phyloP scores from a whole-genome alignment of 345 rosid genomes.

The Balakata baccata region DNA sequence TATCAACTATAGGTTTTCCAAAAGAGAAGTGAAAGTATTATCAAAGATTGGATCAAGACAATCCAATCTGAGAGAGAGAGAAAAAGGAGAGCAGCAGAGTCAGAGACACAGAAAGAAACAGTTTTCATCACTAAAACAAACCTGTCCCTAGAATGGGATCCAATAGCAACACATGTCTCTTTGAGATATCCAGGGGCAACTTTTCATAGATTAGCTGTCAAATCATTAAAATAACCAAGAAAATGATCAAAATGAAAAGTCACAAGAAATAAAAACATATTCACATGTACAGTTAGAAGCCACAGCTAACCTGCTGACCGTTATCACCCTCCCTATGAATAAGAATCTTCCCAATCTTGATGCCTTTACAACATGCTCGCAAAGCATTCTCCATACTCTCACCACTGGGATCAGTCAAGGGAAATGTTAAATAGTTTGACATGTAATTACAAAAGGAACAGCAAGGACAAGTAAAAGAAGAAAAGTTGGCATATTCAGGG shows the following conservation, averaged over 20 bases:
- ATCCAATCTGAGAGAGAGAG: background rate
- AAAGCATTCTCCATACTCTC: conserved; percentile 99
- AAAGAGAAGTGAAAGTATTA: background rate
- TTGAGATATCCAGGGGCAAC: conserved; percentile 82
- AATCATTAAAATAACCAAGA: conserved; percentile 4
- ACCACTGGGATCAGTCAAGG: conserved; percentile 49
- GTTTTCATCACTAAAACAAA: conserved; percentile 18
- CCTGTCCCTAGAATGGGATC: conserved; percentile 99
- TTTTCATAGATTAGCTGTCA: conserved; percentile 89
- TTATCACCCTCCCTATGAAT: conserved; percentile 98
- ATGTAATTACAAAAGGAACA: background rate
- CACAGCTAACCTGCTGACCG: conserved; percentile 72
- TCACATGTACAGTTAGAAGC: background rate
- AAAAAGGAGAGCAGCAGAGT: background rate
- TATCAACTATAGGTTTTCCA: background rate
- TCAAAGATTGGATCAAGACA: background rate
- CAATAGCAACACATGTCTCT: conserved; percentile 82
- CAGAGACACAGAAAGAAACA: background rate
- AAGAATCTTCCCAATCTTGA: conserved; percentile 92
- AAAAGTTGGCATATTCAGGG: background rate
- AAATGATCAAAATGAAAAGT: conserved; percentile 15
- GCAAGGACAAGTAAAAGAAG: background rate
- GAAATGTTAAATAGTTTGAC: conserved; percentile 6
- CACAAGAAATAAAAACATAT: background rate
- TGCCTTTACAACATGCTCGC: conserved; percentile 97